Percentiles rank a stretch among this genome's conserved stretches.
Evolutionary conservation across 108 stramenopile species (phyloP).

Genomic region (Cylindrotheca closterium): DNA sequence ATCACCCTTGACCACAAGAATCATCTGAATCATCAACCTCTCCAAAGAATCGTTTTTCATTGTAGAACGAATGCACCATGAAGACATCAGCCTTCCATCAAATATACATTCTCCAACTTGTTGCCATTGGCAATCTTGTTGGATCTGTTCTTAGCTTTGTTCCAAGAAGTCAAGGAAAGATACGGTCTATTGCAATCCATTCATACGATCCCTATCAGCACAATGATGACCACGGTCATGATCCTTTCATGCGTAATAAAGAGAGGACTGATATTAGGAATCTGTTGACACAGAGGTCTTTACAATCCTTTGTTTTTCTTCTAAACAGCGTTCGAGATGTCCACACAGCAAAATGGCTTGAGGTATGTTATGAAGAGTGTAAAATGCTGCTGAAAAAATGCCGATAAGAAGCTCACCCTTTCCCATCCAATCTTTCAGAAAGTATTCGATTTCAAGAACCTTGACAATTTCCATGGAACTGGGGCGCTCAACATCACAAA

Average conservation of each 20-base stretch:
- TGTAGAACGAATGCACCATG: too few relatives aligned
- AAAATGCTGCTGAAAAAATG: not conserved
- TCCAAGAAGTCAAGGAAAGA: not conserved
- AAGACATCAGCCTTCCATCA: too few relatives aligned
- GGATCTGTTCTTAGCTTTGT: not conserved
- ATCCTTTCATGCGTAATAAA: constrained; percentile 10
- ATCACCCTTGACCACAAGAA: too few relatives aligned
- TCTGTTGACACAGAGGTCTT: constrained; percentile 74
- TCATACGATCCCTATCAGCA: constrained; percentile 5
- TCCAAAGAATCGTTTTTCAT: too few relatives aligned
- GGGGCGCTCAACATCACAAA: constrained; percentile 66
- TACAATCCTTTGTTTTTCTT: constrained; percentile 80
- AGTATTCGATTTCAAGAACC: constrained; percentile 40
- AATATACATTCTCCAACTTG: too few relatives aligned
- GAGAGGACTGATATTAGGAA: constrained; percentile 41
- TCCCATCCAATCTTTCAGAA: constrained; percentile 20
- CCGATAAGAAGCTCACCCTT: not conserved
- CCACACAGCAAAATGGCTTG: constrained; percentile 64
- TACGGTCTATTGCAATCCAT: not conserved
- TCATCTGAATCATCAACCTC: too few relatives aligned
- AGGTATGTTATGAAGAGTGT: constrained; percentile 17
- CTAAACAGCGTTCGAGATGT: constrained; percentile 71
- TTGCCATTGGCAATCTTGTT: too few relatives aligned
- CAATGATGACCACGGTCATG: not conserved
- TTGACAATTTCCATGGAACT: constrained; percentile 75